Conservation (phyloP, 495 filamentous ascomycete genomes). For the Penicillium odoratum region DNA sequence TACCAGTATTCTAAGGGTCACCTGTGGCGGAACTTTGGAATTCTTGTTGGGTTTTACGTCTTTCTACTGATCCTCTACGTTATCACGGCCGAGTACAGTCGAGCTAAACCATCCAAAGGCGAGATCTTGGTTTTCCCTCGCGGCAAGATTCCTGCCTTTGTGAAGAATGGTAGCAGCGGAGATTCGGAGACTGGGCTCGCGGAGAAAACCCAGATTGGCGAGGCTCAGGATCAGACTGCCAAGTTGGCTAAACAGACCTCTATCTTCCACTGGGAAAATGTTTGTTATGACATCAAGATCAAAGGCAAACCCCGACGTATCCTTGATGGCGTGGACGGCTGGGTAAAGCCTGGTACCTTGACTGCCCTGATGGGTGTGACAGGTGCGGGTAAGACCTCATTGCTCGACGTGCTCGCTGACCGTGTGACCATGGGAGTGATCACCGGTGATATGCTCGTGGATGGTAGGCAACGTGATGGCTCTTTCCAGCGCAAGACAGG, state of each 20-base stretch:
- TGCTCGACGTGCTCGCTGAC: conserved; percentile 48
- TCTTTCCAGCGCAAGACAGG: conserved; percentile 91
- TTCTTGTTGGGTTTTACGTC: conserved; percentile 10
- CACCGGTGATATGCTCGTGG: conserved; percentile 52
- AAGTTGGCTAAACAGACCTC: conserved; percentile 57
- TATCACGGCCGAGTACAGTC: conserved; percentile 8
- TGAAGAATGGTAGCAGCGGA: conserved; percentile 45
- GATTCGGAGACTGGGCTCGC: conserved; percentile 30
- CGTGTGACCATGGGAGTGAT: conserved; percentile 50
- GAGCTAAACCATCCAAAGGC: conserved; percentile 8
- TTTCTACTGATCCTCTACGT: conserved; percentile 12
- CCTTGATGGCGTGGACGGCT: conserved; percentile 63
- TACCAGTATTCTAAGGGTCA: conserved; percentile 10
- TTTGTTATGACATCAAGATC: conserved; percentile 68
- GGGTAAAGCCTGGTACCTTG: conserved; percentile 64
- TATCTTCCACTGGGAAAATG: conserved; percentile 74
- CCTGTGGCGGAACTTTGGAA: conserved; percentile 20
- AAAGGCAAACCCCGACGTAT: conserved; percentile 59
- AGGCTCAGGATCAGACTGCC: conserved; percentile 34
- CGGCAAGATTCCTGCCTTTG: conserved; percentile 54
- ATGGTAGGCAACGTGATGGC: conserved; percentile 56
- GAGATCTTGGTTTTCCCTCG: conserved; percentile 12
- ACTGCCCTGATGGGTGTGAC: conserved; percentile 63
- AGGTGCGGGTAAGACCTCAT: conserved; percentile 60
- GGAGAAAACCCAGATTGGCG: conserved; percentile 48